Base-by-base conservation (phyloP, 306 rosid genomes). In the Cucurbita pepo region DNA sequence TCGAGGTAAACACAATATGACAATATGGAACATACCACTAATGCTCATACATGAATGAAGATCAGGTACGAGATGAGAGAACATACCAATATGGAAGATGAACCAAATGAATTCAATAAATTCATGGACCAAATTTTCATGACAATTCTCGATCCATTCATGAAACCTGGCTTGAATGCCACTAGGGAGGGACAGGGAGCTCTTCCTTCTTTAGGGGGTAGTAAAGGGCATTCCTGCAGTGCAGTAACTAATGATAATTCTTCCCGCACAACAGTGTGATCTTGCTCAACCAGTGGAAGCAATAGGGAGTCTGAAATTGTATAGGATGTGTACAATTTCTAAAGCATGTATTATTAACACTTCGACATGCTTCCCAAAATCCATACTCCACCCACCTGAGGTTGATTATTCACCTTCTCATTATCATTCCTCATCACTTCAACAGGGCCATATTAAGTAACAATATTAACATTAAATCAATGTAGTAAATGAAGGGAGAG, bases 301-400 rank as follows among this genome's bases (percentile, higher is more conserved):
- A 2, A 22, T 22, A 41, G 19, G 72, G 36, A 19, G 22, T 6
- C 71, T 18, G 8, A 44, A 47, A 45, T 25, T 79, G 82, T 86
- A 91, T 78, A 89, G 54, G 78, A 91, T 89, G 55, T 75, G 81
- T 61, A 91, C 94, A 76, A n/a, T 55, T 65, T 36, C 14, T 0
- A 96, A 94, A 75, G 84, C 80, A 85, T 83, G 77, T 85, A 83
- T 69, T 25, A 25, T 25, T 25, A 85, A 58, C 48, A 61, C 53
- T 19, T 69, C 80, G 52, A 85, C 73, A 58, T 61, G 4, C 1
- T 81, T 81, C 37, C 51, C 80, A 48, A 21, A 21, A 25, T 48
- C 81, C 61, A 13, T 25, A 25, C 25, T 25, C 25, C 25, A 25
- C 25, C 77, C 7, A 67, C 52, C 61, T 67, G 80, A 70, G 81